Percentiles rank a stretch among this genome's conserved stretches.
These are phyloP conservation scores for Afroboletus lepidellus DNA, from an alignment of 1,284 basidiomycete species.

Conservation along the genomic window DNA sequence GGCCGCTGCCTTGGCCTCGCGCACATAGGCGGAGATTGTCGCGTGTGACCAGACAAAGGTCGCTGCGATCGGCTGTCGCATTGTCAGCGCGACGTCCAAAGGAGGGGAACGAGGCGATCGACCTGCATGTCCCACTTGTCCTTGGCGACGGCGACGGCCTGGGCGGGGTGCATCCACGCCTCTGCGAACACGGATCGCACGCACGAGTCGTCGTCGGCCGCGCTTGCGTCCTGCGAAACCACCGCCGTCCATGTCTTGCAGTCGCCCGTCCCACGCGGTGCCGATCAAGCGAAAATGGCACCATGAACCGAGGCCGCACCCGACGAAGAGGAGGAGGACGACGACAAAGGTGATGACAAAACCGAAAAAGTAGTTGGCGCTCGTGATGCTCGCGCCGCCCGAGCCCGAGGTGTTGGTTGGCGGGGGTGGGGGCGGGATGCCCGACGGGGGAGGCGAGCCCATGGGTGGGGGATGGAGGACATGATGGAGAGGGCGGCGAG, in stretches of 20 bases:
- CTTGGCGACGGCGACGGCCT: not conserved
- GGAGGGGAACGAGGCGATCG: conserved; percentile 5
- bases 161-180: conserved; percentile 14
- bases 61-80: too few relatives aligned
- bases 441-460: not conserved
- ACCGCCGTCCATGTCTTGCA: conserved; percentile 18
- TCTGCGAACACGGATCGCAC: conserved; percentile 23
- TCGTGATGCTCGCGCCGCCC: conserved; percentile 6
- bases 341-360: conserved; percentile 62
- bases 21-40: not conserved
- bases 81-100: not conserved
- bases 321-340: conserved; percentile 56
- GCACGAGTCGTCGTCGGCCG: conserved; percentile 18
- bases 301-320: conserved; percentile 53
- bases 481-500: conserved; percentile 3
- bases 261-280: conserved; percentile 22
- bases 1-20: not conserved
- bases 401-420: not conserved
- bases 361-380: conserved; percentile 57
- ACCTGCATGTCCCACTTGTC: conserved; percentile 27
- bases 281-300: conserved; percentile 33
- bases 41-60: conserved; percentile 14
- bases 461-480: conserved; percentile 9
- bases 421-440: not conserved
- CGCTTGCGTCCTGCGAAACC: conserved; percentile 10